A percentile compares a stretch with the other conserved stretches of the same genome.
Conservation (phyloP, 2,329 filamentous ascomycete species). For the Colletotrichum plurivorum region DNA sequence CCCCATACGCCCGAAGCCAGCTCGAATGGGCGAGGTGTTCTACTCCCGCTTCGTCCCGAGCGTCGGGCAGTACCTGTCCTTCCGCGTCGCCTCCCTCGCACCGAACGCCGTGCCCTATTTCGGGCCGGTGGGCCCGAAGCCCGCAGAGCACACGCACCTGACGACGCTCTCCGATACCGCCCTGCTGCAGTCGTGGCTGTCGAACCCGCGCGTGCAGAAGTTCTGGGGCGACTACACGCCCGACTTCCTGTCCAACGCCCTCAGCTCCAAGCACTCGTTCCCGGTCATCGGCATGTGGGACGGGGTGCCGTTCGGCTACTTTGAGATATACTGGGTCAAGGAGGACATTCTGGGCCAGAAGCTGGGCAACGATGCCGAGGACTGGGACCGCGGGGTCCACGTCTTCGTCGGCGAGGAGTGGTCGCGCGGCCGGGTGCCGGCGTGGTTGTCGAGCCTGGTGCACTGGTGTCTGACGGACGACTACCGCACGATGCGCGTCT, state of each 20-base stretch:
- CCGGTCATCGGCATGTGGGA: constrained; percentile 96
- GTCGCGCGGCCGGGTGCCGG: constrained; percentile 83
- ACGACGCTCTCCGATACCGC: constrained; percentile 63
- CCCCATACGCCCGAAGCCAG: constrained; percentile 88
- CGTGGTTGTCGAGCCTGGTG: constrained; percentile 89
- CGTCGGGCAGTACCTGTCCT: constrained; percentile 86
- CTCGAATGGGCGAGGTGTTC: constrained; percentile 90
- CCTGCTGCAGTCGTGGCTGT: constrained; percentile 90
- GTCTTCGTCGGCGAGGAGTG: constrained; percentile 93
- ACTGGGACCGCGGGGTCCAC: constrained; percentile 92
- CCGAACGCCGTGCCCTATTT: constrained; percentile 73
- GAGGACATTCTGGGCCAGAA: constrained; percentile 85
- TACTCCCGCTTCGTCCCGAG: constrained; percentile 91
- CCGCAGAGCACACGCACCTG: constrained; percentile 57
- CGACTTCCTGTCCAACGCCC: constrained; percentile 75
- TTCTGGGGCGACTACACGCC: constrained; percentile 83
- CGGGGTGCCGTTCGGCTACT: constrained; percentile 94
- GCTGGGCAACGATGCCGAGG: constrained; percentile 74
- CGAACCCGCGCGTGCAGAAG: constrained; percentile 83
- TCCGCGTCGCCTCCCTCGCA: constrained; percentile 84
- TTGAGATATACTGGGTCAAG: constrained; percentile 98
- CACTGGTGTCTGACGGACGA: constrained; percentile 88
- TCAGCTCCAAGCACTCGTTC: constrained; percentile 83
- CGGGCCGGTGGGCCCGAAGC: constrained; percentile 67
- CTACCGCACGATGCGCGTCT: constrained; percentile 83